A percentile compares a stretch with the other conserved stretches of the same genome.
phyloP scores from a whole-genome alignment of 306 rosid genomes.

The Trifolium dubium region DNA sequence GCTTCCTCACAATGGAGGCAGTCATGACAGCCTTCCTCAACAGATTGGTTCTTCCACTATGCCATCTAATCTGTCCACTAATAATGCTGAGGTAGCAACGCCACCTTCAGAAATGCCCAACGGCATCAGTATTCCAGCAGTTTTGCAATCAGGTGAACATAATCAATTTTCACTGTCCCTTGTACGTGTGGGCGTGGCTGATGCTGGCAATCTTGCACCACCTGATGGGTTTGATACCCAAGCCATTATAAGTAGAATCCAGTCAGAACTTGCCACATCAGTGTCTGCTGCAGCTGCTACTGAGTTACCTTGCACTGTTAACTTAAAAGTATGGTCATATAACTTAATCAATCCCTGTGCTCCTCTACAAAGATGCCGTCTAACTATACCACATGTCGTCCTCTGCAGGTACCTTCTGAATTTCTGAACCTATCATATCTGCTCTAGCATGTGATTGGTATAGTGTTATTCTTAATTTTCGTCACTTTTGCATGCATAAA shows the following conservation, averaged over 20 bases:
- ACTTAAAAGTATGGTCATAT: constrained; percentile 87
- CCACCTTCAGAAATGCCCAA: constrained; percentile 61
- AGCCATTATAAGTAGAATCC: constrained; percentile 66
- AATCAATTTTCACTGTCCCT: constrained; percentile 65
- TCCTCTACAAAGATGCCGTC: constrained; percentile 66
- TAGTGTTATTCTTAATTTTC: constrained; percentile 3
- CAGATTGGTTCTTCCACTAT: constrained; percentile 41
- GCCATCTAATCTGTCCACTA: constrained; percentile 35
- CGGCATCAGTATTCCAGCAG: constrained; percentile 54
- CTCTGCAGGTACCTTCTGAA: constrained; percentile 79
- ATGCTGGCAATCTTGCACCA: constrained; percentile 59
- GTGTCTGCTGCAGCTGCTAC: constrained; percentile 82
- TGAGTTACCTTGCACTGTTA: constrained; percentile 98
- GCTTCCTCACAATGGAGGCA: constrained; percentile 36
- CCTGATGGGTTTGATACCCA: constrained; percentile 68
- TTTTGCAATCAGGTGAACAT: constrained; percentile 52
- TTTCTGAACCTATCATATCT: constrained; percentile 25
- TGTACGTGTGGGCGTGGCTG: constrained; percentile 52
- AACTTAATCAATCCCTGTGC: constrained; percentile 77
- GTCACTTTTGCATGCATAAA: constrained; percentile 28
- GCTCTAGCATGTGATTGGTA: constrained; percentile 10
- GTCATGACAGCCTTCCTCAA: constrained; percentile 43
- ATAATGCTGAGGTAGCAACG: constrained; percentile 43
- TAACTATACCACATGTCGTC: constrained; percentile 87
- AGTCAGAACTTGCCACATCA: constrained; percentile 84